These are phyloP conservation scores for Fusarium xylarioides DNA, from an alignment of 2,329 filamentous ascomycete genomes.

Conservation along the genomic window DNA sequence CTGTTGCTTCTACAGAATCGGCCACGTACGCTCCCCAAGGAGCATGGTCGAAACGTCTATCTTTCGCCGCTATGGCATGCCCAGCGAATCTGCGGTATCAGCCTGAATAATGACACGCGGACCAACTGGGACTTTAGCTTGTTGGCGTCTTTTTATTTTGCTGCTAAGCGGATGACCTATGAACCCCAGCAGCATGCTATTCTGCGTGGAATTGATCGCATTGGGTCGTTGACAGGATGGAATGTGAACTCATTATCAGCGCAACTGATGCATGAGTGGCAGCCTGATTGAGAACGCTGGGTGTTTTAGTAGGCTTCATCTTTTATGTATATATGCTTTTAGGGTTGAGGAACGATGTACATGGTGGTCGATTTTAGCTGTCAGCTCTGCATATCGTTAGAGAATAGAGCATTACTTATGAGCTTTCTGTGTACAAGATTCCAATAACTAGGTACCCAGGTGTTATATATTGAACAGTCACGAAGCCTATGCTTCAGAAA, in stretches of 20 bases:
- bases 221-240: slow-evolving; percentile 56
- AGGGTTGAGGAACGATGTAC: background rate
- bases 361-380: too few species aligned
- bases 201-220: slow-evolving; percentile 49
- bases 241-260: slow-evolving; percentile 38
- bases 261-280: slow-evolving; percentile 44
- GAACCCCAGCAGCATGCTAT: slow-evolving; percentile 57
- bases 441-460: background rate
- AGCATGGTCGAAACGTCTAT: slow-evolving; percentile 43
- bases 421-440: too few species aligned
- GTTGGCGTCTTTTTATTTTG: slow-evolving; percentile 56
- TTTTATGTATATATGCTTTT: background rate
- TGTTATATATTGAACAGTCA: background rate
- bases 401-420: background rate
- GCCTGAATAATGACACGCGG: slow-evolving; percentile 55
- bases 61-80: slow-evolving; percentile 59
- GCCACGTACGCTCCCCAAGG: slow-evolving; percentile 53
- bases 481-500: background rate
- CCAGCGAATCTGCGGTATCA: slow-evolving; percentile 59
- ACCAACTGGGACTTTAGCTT: slow-evolving; percentile 59
- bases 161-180: slow-evolving; percentile 58
- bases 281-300: slow-evolving; percentile 27
- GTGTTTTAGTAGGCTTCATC: background rate
- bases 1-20: slow-evolving; percentile 61
- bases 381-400: too few species aligned